These are phyloP conservation scores for Dentipellis fragilis DNA, from an alignment of 768 basidiomycete species.

Conservation along the genomic window DNA sequence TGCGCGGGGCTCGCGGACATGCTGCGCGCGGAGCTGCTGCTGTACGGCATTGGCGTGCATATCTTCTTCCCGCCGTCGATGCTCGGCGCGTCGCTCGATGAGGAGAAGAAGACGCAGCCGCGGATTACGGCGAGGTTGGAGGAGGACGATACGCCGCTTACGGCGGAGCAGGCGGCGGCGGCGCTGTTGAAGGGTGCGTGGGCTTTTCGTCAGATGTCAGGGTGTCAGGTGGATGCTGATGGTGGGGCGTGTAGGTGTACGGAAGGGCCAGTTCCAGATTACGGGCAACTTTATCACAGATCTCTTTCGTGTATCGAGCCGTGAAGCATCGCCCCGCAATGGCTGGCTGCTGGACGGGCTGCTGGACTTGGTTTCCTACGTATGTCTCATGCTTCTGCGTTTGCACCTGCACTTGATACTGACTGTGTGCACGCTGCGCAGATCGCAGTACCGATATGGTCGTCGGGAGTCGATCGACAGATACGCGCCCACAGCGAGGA, in stretches of 20 bases:
- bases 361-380: neutral
- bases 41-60: slow-evolving; percentile 71
- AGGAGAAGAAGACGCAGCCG: slow-evolving; percentile 71
- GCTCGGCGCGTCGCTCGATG: slow-evolving; percentile 59
- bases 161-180: neutral
- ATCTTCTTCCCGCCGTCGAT: slow-evolving; percentile 80
- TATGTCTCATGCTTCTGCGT: too few species aligned
- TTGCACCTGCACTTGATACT: too few species aligned
- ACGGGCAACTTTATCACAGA: neutral
- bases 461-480: neutral
- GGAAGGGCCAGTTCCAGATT: neutral
- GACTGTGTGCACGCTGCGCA: too few species aligned
- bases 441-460: neutral
- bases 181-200: neutral
- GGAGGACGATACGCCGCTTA: slow-evolving; percentile 35
- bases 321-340: neutral
- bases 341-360: neutral
- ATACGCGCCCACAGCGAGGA: neutral
- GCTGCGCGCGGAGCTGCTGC: slow-evolving; percentile 63
- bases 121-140: slow-evolving; percentile 67
- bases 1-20: slow-evolving; percentile 80
- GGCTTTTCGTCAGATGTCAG: too few species aligned
- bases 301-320: neutral
- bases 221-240: neutral
- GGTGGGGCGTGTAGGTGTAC: neutral